Base-by-base conservation (phyloP, 2,329 filamentous ascomycete species). In the Neofusicoccum cordaticola region DNA sequence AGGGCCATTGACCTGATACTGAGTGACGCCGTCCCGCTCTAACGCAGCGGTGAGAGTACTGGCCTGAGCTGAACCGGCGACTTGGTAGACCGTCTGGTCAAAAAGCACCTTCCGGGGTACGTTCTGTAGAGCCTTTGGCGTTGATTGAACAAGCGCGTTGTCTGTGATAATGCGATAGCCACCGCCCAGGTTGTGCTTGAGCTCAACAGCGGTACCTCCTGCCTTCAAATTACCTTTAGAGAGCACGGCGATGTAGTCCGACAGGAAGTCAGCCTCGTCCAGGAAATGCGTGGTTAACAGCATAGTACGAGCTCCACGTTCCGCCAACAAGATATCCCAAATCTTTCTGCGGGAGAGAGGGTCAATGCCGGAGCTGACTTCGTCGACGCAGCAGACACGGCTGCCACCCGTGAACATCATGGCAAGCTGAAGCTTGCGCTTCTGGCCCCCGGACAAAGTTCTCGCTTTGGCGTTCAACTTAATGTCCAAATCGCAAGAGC, bases 351-450 rank as follows among this genome's bases (percentile, higher is more conserved):
- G 84, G 19, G 90, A 93, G 1, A 97, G 80, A 0, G 94, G 93
- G 73, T 97, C 93, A 19, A 97, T 83, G 13, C 93, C 94, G 66
- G 90, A 93, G 44, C 90, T 93, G 13, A 97, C 92, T 76, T 97
- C 94, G 69, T 97, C 93, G 5, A 97, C 88, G 71, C 92, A 95
- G 78, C 93, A 97, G 0, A 97, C 89, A 27, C 87, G 87, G 67
- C 90, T 94, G 11, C 92, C 93, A 67, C 94, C 93, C 3, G 92
- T 96, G 70, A 97, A 88, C 92, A 97, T 97, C 87, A 97, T 94
- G 4, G 92, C 93, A 2, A 97, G 83, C 75, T 97, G 93, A 8
- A 97, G 83, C 75, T 97, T 97, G 61, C 93, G 84, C 79, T 96
- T 97, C 76, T 97, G 93, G 0, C 93, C 93, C 8, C 93, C 93